phyloP scores from a whole-genome alignment of 192 early-diverging fungal genomes.

The Paraglomus brasilianum region DNA sequence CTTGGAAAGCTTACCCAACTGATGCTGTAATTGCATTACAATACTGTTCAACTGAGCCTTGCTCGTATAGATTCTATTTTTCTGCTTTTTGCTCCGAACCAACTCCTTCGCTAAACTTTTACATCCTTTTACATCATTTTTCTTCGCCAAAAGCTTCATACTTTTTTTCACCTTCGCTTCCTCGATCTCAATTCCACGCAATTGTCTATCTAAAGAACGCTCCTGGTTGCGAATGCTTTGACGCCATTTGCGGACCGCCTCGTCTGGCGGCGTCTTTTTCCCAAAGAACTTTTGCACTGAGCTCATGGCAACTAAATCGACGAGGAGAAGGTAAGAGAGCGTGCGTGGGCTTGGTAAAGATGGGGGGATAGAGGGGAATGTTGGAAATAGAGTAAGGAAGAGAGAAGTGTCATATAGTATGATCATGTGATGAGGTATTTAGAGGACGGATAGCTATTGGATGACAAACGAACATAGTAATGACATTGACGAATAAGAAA shows the following conservation, averaged over 20 bases:
- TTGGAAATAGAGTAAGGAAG: too few relatives aligned
- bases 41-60: conserved; percentile 95
- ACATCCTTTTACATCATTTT: conserved; percentile 72
- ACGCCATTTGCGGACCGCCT: conserved; percentile 90
- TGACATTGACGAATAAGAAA: too few relatives aligned
- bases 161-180: conserved; percentile 76
- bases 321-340: background rate
- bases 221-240: conserved; percentile 78
- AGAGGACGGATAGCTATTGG: too few relatives aligned
- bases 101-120: conserved; percentile 83
- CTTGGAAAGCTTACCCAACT: conserved; percentile 60
- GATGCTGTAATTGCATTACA: conserved; percentile 83
- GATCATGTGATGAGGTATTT: too few relatives aligned
- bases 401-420: too few relatives aligned
- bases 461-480: too few relatives aligned
- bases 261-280: conserved; percentile 54
- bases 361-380: too few relatives aligned
- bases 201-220: conserved; percentile 82
- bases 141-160: conserved; percentile 87
- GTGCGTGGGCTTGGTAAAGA: too few relatives aligned
- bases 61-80: conserved; percentile 75
- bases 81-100: conserved; percentile 74
- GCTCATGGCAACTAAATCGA: conserved; percentile 25
- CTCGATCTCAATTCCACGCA: conserved; percentile 76
- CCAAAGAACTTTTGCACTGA: conserved; percentile 60